Conservation (phyloP, 2,329 filamentous ascomycete species). For the Chaetomium globosum region DNA sequence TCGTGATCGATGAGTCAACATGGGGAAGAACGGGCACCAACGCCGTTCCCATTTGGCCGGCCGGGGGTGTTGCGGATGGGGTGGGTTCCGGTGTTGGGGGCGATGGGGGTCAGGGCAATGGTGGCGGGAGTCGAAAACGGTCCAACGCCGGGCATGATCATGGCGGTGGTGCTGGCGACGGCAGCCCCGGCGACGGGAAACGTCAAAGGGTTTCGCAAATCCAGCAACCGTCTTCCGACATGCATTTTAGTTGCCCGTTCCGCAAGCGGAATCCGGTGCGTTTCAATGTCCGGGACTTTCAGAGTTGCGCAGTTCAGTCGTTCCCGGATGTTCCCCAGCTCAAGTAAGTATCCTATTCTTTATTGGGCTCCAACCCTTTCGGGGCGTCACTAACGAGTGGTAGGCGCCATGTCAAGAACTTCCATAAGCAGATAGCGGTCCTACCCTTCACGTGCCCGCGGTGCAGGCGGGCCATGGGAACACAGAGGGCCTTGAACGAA, state of each 20-base stretch:
- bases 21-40: constrained; percentile 9
- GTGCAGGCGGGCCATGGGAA: constrained; percentile 30
- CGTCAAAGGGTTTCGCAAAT: constrained; percentile 18
- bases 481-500: constrained; percentile 23
- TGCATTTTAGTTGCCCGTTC: constrained; percentile 35
- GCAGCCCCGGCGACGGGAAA: constrained; percentile 25
- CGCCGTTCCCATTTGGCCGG: constrained; percentile 12
- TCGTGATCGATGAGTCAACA: constrained; percentile 15
- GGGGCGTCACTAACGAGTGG: not conserved
- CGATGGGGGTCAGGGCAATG: constrained; percentile 4
- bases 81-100: constrained; percentile 1
- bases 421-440: constrained; percentile 28
- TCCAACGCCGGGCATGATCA: constrained; percentile 21
- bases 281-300: constrained; percentile 36
- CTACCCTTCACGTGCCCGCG: constrained; percentile 31
- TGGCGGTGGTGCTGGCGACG: constrained; percentile 24
- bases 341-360: constrained; percentile 30
- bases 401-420: constrained; percentile 36
- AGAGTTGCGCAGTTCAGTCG: constrained; percentile 30
- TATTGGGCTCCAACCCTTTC: too few relatives aligned
- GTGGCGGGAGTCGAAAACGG: constrained; percentile 24
- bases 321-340: constrained; percentile 33
- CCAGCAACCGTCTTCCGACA: not conserved
- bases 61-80: not conserved
- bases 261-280: constrained; percentile 37